Base-by-base conservation (phyloP, 495 filamentous ascomycete genomes). In the Tuber indicum region DNA sequence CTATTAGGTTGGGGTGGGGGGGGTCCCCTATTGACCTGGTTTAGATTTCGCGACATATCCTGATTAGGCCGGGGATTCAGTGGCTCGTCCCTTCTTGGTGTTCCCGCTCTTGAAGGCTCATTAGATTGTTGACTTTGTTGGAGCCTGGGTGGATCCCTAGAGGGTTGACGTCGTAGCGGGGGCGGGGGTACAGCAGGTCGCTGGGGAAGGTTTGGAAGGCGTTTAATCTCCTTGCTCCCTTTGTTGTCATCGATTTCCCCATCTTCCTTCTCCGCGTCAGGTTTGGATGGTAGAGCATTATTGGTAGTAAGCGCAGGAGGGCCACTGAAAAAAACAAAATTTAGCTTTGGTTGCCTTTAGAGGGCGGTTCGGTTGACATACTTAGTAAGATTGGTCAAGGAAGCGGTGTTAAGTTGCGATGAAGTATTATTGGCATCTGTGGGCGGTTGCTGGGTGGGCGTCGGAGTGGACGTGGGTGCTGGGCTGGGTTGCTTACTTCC, bases 161-260 rank as follows among this genome's bases (percentile, higher is more conserved):
- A 80, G 23, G 74, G 74, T 7, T 75, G 73, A 19, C 78, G 74
- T 71, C 78, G 45, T 41, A 76, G 73, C 23, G 71, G 78, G 14
- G 77, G 78, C 7, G 78, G 77, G 43, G 73, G 58, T 16, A 66
- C 44, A 79, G 78, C 77, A 26, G 72, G 73, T 6, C 52, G 49
- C 41, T 79, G 78, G 21, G 77, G 77, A 10, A 66, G 42, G 23
- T 71, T 70, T 12, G 44, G 41, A 41, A 41, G 69, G 10, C 77
- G 72, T 39, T 74, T 80, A 39, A 49, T 71, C 62, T 80, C 78
- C 12, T 71, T 79, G 8, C 77, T 75, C 46, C 79, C 79, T 8
- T 77, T 70, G 26, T 72, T 81, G 75, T 84, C 83, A 21, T 84
- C 83, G 41, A 84, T 84, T 72, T 84, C 83, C 7, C 83, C 83